phyloP scores from a whole-genome alignment of 2,329 filamentous ascomycete species.

The Pseudogymnoascus sp. region DNA sequence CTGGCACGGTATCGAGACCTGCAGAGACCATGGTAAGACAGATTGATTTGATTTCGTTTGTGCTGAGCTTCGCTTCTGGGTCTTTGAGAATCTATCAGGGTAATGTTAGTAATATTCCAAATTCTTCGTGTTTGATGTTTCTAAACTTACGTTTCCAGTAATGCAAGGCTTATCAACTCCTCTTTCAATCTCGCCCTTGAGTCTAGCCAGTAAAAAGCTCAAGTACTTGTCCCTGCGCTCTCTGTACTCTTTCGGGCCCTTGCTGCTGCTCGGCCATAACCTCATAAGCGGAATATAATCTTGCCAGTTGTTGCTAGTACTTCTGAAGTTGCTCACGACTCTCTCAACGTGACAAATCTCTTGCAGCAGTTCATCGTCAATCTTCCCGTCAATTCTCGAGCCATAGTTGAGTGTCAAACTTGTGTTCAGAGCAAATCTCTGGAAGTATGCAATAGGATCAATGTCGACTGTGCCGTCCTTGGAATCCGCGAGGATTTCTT shows the following conservation, averaged over 20 bases:
- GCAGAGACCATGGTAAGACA: constrained; percentile 76
- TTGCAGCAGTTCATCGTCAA: constrained; percentile 56
- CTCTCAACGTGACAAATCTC: constrained; percentile 72
- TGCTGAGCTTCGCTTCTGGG: constrained; percentile 31
- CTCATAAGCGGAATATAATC: constrained; percentile 74
- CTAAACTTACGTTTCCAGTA: constrained; percentile 48
- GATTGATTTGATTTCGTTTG: constrained; percentile 70
- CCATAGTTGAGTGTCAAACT: constrained; percentile 74
- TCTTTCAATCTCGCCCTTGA: constrained; percentile 51
- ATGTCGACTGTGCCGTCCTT: constrained; percentile 53
- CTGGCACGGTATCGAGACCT: constrained; percentile 72
- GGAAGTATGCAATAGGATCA: constrained; percentile 64
- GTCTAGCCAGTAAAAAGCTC: constrained; percentile 46
- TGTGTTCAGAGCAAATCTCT: constrained; percentile 68
- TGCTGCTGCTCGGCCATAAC: constrained; percentile 52
- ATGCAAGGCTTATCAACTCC: constrained; percentile 62
- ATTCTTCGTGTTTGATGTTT: neutral
- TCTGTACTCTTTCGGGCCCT: constrained; percentile 55
- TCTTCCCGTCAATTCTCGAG: constrained; percentile 61
- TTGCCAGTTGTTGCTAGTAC: constrained; percentile 75
- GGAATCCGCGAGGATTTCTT: constrained; percentile 59
- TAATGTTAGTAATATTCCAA: constrained; percentile 45
- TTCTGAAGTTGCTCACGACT: constrained; percentile 65
- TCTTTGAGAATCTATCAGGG: constrained; percentile 22
- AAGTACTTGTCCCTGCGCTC: constrained; percentile 59